phyloP scores from a whole-genome alignment of 768 basidiomycete species.

The Collybia nuda region DNA sequence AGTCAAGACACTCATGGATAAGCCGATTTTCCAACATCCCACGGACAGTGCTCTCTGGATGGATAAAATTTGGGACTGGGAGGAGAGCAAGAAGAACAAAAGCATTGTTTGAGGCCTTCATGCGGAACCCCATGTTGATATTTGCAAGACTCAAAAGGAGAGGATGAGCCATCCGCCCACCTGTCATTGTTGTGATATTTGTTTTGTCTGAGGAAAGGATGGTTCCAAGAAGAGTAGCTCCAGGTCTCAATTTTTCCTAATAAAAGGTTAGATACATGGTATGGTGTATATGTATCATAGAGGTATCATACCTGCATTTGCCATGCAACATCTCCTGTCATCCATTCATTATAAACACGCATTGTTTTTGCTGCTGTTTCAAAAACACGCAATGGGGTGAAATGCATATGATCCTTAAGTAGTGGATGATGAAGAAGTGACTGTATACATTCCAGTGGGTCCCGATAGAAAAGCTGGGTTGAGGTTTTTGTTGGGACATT shows the following conservation, averaged over 20 bases:
- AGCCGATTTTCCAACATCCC: slow-evolving; percentile 23
- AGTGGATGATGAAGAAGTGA: slow-evolving; percentile 23
- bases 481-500: slow-evolving; percentile 20
- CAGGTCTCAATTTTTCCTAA: slow-evolving; percentile 14
- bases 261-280: background rate
- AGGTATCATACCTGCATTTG: slow-evolving; percentile 15
- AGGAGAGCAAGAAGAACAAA: slow-evolving; percentile 17
- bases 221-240: slow-evolving; percentile 14
- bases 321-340: slow-evolving; percentile 19
- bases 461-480: slow-evolving; percentile 23
- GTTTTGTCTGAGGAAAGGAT: slow-evolving; percentile 20
- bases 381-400: slow-evolving; percentile 15
- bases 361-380: slow-evolving; percentile 6
- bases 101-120: slow-evolving; percentile 14
- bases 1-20: slow-evolving; percentile 26
- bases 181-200: slow-evolving; percentile 13
- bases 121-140: slow-evolving; percentile 8
- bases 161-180: slow-evolving; percentile 11
- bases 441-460: slow-evolving; percentile 25
- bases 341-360: slow-evolving; percentile 19
- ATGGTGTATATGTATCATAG: background rate
- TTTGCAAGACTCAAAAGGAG: slow-evolving; percentile 13
- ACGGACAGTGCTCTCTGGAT: slow-evolving; percentile 3
- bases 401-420: slow-evolving; percentile 20
- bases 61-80: slow-evolving; percentile 15